phyloP scores from a whole-genome alignment of 495 filamentous ascomycete species.

The Staphylotrichum longicolle region DNA sequence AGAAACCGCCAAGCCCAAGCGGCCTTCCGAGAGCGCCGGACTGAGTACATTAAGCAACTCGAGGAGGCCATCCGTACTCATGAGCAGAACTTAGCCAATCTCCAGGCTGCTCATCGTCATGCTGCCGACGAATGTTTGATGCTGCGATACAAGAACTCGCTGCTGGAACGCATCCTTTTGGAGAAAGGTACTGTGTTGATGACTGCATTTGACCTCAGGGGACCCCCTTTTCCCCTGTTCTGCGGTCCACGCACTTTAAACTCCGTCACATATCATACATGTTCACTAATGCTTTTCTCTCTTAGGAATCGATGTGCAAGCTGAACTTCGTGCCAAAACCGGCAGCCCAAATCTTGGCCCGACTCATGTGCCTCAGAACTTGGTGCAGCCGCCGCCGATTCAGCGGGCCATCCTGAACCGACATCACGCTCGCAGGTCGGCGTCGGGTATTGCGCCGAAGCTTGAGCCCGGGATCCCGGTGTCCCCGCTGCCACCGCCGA shows the following conservation, averaged over 20 bases:
- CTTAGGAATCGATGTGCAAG: slow-evolving; percentile 92
- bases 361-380: slow-evolving; percentile 60
- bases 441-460: slow-evolving; percentile 69
- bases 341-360: slow-evolving; percentile 67
- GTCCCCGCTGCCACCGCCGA: slow-evolving; percentile 51
- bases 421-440: slow-evolving; percentile 65
- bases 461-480: slow-evolving; percentile 57
- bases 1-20: slow-evolving; percentile 96
- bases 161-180: slow-evolving; percentile 89
- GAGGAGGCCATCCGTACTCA: slow-evolving; percentile 97
- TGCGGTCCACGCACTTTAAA: too few relatives aligned
- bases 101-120: slow-evolving; percentile 90
- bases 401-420: slow-evolving; percentile 72
- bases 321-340: slow-evolving; percentile 86
- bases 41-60: slow-evolving; percentile 98
- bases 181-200: slow-evolving; percentile 70
- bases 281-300: not conserved
- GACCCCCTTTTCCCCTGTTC: not conserved
- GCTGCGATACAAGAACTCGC: slow-evolving; percentile 96
- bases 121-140: slow-evolving; percentile 97
- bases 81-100: slow-evolving; percentile 84
- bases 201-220: not conserved
- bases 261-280: not conserved
- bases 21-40: slow-evolving; percentile 92
- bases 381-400: slow-evolving; percentile 64